phyloP scores from a whole-genome alignment of 108 stramenopile species.

The Cyclotella sp. region DNA sequence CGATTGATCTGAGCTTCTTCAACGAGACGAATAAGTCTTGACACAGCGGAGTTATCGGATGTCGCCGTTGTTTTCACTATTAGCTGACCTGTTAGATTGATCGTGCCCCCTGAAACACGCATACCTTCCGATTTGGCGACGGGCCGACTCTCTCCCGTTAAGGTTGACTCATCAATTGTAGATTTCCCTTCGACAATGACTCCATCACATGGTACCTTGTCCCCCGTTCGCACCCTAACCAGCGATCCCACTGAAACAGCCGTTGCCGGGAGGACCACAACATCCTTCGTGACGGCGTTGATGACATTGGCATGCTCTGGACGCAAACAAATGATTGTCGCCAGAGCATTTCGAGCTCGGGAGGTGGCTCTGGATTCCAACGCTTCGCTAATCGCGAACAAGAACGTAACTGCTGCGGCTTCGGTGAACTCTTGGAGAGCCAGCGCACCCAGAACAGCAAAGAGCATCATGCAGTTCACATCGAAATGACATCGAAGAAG shows the following conservation, averaged over 20 bases:
- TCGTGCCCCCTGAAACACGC: slow-evolving; percentile 77
- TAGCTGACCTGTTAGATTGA: slow-evolving; percentile 69
- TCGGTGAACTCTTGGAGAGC: slow-evolving; percentile 78
- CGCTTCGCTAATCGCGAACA: slow-evolving; percentile 77
- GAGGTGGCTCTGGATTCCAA: slow-evolving; percentile 73
- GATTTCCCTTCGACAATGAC: slow-evolving; percentile 76
- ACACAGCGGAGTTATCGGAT: slow-evolving; percentile 75
- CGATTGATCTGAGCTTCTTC: slow-evolving; percentile 85
- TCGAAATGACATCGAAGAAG: slow-evolving; percentile 68
- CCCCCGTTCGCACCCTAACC: slow-evolving; percentile 86
- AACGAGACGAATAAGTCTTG: slow-evolving; percentile 78
- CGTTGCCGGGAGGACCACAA: slow-evolving; percentile 66
- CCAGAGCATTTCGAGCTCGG: slow-evolving; percentile 78
- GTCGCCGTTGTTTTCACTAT: slow-evolving; percentile 71
- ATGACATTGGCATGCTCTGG: slow-evolving; percentile 82
- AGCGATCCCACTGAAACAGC: slow-evolving; percentile 77
- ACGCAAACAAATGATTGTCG: slow-evolving; percentile 65
- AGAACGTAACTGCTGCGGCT: slow-evolving; percentile 82
- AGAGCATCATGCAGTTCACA: slow-evolving; percentile 81
- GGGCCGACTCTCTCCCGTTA: slow-evolving; percentile 89
- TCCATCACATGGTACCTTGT: slow-evolving; percentile 94
- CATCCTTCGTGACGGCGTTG: slow-evolving; percentile 64
- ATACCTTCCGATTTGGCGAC: slow-evolving; percentile 64
- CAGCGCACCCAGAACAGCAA: slow-evolving; percentile 82
- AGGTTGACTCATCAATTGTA: slow-evolving; percentile 66